Percentiles rank a stretch among this genome's conserved stretches.
phyloP scores from a whole-genome alignment of 176 grass and related monocot species.

The Oryza coarctata region DNA sequence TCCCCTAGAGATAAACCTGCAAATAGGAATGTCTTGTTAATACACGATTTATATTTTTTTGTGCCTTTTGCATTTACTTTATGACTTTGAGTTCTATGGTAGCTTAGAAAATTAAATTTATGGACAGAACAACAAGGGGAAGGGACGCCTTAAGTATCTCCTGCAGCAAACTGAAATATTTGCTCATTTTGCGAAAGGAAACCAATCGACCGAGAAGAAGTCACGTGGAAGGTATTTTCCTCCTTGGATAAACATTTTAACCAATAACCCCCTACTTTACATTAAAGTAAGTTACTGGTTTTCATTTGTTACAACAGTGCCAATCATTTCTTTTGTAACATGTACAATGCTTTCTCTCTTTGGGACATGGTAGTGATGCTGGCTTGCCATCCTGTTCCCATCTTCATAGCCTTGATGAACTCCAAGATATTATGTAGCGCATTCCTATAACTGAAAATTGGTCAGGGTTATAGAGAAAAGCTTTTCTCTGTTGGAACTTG shows the following conservation, averaged over 20 bases:
- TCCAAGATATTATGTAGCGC: not conserved
- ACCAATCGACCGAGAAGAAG: slow-evolving; percentile 59
- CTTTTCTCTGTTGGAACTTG: not conserved
- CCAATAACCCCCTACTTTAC: not conserved
- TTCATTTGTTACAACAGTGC: slow-evolving; percentile 6
- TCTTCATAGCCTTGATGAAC: not conserved
- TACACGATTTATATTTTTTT: not conserved
- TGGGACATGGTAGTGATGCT: not conserved
- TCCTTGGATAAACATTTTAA: not conserved
- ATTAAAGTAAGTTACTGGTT: not conserved
- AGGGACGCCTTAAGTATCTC: slow-evolving; percentile 63
- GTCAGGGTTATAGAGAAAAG: not conserved
- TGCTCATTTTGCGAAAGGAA: slow-evolving; percentile 76
- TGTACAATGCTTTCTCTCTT: slow-evolving; percentile 1
- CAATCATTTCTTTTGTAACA: not conserved
- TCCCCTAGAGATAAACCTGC: not conserved
- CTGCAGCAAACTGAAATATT: slow-evolving; percentile 87
- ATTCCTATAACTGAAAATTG: not conserved
- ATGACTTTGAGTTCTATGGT: not conserved
- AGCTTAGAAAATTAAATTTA: slow-evolving; percentile 22
- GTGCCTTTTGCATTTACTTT: not conserved
- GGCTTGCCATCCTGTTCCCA: not conserved
- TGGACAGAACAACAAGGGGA: slow-evolving; percentile 72
- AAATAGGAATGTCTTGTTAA: not conserved
- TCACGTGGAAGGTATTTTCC: slow-evolving; percentile 53